Base-by-base conservation (phyloP, 345 rosid genomes). In the Citrus mangshanensis region DNA sequence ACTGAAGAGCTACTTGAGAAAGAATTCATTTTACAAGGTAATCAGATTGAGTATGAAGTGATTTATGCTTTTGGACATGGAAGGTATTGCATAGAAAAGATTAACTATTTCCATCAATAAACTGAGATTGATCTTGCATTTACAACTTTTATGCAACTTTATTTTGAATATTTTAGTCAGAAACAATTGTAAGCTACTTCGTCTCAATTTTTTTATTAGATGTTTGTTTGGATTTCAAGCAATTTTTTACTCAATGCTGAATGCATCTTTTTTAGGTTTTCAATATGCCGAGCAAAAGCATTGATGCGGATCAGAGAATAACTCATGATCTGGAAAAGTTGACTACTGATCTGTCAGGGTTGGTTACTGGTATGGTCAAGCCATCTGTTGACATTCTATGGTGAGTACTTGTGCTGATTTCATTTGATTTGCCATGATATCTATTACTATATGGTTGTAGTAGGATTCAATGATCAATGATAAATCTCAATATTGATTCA, bases 331-430 rank as follows among this genome's bases (percentile, higher is more conserved):
- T 96, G 54, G 98, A 94, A 76, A 96, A 94, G 84, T 84, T 96
- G 77, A 87, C 99, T 34, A 67, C 87, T 40, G 98, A 94, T 81
- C 87, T 96, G 76, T 91, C 99, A 37, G 97, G 98, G 72, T 82
- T 96, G 70, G 93, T 96, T 65, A 94, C 99, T 75, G 99, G 98
- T 84, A 92, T 96, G 99, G 98, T 96, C 63, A 94, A 96, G 92
- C 99, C 99, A 77, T 87, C 91, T 16, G 98, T 96, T 71, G 98
- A 96, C 86, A 96, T 94, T 85, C 72, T 96, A 40, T 96, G 98
- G 99, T 94, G 81, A 88, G 95, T 89, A 51, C 77, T 22, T 65
- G 18, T 78, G 13, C 70, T 40, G 69, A 51, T 35, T 79, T 62
- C 62, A 13, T 59, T 37, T 75, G 40, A 38, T 56, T 68, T 46